phyloP scores from a whole-genome alignment of 345 rosid species.

The Gossypium mustelinum region DNA sequence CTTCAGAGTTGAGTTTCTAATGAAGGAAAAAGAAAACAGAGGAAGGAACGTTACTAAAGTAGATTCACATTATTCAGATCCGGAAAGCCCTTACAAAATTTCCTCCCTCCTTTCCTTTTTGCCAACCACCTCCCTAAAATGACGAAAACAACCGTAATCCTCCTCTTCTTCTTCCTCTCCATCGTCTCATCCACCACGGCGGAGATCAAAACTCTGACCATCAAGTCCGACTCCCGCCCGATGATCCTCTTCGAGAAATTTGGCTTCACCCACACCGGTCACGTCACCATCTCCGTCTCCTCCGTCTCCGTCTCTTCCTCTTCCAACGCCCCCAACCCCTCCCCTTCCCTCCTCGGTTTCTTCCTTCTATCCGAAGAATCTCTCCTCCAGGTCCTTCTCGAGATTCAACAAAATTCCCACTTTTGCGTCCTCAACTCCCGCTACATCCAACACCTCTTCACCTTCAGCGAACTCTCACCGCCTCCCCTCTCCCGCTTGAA shows the following conservation, averaged over 20 bases:
- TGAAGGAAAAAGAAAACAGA: no score
- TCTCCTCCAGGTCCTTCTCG: conserved; percentile 69
- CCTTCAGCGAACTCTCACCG: conserved; percentile 75
- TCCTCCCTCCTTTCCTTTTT: no score
- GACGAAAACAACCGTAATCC: conserved; percentile 38
- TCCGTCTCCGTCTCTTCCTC: conserved; percentile 64
- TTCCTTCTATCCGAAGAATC: conserved; percentile 91
- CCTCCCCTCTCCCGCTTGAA: conserved; percentile 62
- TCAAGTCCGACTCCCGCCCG: conserved; percentile 64
- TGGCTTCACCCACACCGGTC: conserved; percentile 87
- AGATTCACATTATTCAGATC: no score
- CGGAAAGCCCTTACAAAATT: no score
- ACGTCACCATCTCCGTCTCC: conserved; percentile 56
- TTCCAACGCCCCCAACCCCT: conserved; percentile 38
- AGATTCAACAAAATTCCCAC: conserved; percentile 67
- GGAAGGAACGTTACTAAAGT: no score
- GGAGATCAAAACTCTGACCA: conserved; percentile 66
- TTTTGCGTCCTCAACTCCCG: conserved; percentile 90
- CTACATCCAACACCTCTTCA: conserved; percentile 53
- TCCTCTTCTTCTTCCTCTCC: conserved; percentile 27
- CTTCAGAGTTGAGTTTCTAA: no score
- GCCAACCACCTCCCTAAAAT: conserved; percentile 17
- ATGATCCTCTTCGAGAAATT: conserved; percentile 94
- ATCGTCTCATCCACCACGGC: conserved; percentile 37
- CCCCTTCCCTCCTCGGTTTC: conserved; percentile 76